Evolutionary conservation across 805 yeast genomes (phyloP).

Genomic region (Saturnispora gosingensis): DNA sequence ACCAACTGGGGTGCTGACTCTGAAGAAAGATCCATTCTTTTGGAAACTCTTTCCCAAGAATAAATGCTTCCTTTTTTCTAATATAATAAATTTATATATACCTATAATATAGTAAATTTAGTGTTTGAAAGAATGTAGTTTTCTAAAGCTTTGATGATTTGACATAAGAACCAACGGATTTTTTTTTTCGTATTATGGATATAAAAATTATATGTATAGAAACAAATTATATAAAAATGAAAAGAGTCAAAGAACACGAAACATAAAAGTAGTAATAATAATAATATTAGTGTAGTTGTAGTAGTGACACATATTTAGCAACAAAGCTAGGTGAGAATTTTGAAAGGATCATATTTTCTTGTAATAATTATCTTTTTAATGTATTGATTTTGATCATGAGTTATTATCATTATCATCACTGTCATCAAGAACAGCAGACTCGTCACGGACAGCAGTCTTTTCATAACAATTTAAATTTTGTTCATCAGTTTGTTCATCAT

Average conservation of each 20-base stretch:
- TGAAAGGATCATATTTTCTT: neutral
- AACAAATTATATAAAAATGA: neutral
- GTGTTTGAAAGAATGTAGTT: neutral
- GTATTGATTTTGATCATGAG: neutral
- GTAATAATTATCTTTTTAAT: too few relatives aligned
- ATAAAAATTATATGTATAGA: neutral
- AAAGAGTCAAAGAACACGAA: neutral
- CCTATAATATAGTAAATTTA: neutral
- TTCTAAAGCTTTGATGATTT: too few relatives aligned
- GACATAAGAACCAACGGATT: too few relatives aligned
- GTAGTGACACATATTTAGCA: neutral
- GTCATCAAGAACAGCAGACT: conserved; percentile 9
- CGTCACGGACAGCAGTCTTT: conserved; percentile 9
- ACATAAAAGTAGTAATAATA: neutral
- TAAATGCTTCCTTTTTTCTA: conserved; percentile 29
- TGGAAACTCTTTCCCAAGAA: conserved; percentile 92
- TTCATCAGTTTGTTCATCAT: conserved; percentile 11
- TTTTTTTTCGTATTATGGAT: neutral
- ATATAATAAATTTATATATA: neutral
- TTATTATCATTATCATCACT: conserved; percentile 2
- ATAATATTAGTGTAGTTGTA: neutral
- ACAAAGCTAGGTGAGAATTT: neutral
- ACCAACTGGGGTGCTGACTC: conserved; percentile 99
- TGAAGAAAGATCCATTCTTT: conserved; percentile 90
- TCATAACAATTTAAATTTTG: neutral